A percentile compares a stretch with the other conserved stretches of the same genome.
phyloP scores from a whole-genome alignment of 305 asterid species.

The Striga hermonthica region DNA sequence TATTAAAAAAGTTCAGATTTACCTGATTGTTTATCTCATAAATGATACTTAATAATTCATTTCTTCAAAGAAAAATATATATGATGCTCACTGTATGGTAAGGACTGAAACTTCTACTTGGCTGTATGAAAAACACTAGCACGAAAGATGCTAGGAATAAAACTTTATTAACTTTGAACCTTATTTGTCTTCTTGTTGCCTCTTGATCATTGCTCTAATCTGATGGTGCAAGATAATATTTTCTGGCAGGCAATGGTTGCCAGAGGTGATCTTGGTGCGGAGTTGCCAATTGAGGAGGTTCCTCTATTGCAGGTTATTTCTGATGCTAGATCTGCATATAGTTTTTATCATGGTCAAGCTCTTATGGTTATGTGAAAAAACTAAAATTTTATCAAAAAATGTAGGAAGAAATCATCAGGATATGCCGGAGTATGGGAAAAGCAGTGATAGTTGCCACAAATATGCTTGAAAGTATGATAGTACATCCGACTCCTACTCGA shows the following conservation, averaged over 20 bases:
- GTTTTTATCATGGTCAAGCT: not conserved
- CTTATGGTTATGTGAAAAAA: slow-evolving; percentile 9
- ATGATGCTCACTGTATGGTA: slow-evolving; percentile 11
- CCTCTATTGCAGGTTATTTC: slow-evolving; percentile 83
- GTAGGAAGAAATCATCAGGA: slow-evolving; percentile 84
- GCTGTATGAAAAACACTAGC: slow-evolving; percentile 17
- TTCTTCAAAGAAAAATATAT: not conserved
- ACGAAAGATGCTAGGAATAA: not conserved
- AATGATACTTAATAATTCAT: not conserved
- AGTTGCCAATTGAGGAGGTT: slow-evolving; percentile 94
- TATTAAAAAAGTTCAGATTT: slow-evolving; percentile 9
- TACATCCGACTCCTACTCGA: slow-evolving; percentile 93
- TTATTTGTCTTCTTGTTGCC: no score
- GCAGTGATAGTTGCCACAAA: slow-evolving; percentile 97
- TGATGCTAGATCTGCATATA: slow-evolving; percentile 2
- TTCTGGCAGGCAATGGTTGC: slow-evolving; percentile 92
- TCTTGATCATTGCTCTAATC: not conserved
- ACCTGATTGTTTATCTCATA: not conserved
- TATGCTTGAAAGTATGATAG: slow-evolving; percentile 98
- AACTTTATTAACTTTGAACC: not conserved
- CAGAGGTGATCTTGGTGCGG: slow-evolving; percentile 99
- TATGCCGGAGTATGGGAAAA: slow-evolving; percentile 94
- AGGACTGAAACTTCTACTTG: slow-evolving; percentile 2
- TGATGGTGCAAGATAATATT: slow-evolving; percentile 27
- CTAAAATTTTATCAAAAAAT: slow-evolving; percentile 31